Evolutionary conservation across 2,329 filamentous ascomycete genomes (phyloP), one percentile per base, ranked within the genome.

Genomic region (Tolypocladium cylindrosporum): DNA sequence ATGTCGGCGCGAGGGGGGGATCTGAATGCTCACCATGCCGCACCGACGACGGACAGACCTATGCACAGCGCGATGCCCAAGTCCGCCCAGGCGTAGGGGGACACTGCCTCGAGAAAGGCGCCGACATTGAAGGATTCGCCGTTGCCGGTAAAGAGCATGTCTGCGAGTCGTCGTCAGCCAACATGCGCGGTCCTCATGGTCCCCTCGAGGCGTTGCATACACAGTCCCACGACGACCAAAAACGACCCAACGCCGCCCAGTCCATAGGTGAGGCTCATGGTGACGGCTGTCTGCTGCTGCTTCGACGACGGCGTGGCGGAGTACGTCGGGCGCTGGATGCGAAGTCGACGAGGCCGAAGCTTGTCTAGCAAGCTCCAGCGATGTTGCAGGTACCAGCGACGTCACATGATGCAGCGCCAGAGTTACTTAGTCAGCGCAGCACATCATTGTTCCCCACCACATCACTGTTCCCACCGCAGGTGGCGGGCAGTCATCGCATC

Each of bases 111-210:
- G 74, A 99, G 86, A 73, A 97, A 97, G 72, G 87, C 87, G 74
- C 95, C 95, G 74, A 97, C 90, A 77, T 99, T 96, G 78, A 99
- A 99, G 60, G 88, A 81, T 81, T 99, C 93, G 71, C 95, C 94
- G 74, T 90, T 91, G 71, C 91, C 91, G 70, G 94, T 95, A 73
- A 99, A 97, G 73, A 99, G 90, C 91, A 99, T 95, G 77, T 99
- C 94, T 99, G 74, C 63, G 40, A 62, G 31, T 54, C 39, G 37
- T 27, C 56, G 59, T 60, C 59, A 63, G 61, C 59, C 59, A 42
- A 27, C 41, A 6, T 11, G 13, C 27, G 13, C 11, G 1, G 19
- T n/a, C 16, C 34, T 5, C 57, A 59, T 60, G 43, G 57, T 64
- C 34, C 36, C 62, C 64, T 61, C 51, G 57, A 56, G 53, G 53